phyloP scores from a whole-genome alignment of 2,329 filamentous ascomycete species.

The Pseudocercospora crystallina region DNA sequence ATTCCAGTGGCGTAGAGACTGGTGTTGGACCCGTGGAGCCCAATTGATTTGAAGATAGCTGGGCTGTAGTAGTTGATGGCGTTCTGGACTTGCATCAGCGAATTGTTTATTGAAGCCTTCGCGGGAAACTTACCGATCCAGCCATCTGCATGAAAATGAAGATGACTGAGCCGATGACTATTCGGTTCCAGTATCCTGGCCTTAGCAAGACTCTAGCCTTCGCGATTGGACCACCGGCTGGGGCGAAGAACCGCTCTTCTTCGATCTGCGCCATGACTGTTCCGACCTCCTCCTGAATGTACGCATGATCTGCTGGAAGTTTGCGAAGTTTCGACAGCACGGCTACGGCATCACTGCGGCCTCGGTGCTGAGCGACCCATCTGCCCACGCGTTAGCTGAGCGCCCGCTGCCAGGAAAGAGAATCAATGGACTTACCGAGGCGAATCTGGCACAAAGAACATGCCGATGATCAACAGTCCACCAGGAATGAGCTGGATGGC shows the following conservation, averaged over 20 bases:
- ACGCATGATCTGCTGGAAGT: conserved; percentile 13
- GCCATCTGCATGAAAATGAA: conserved; percentile 23
- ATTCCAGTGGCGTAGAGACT: conserved; percentile 71
- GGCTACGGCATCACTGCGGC: conserved; percentile 3
- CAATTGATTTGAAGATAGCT: conserved; percentile 65
- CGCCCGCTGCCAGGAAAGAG: background rate
- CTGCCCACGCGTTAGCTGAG: conserved; percentile 2
- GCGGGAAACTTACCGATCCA: no score
- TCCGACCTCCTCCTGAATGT: conserved; percentile 31
- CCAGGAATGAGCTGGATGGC: conserved; percentile 33
- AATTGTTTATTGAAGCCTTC: background rate
- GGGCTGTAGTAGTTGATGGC: conserved; percentile 64
- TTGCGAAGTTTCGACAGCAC: conserved; percentile 13
- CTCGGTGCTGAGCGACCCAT: conserved; percentile 27
- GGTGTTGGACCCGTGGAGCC: conserved; percentile 56
- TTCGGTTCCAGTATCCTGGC: conserved; percentile 9
- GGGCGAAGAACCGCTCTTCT: background rate
- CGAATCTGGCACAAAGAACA: conserved; percentile 32
- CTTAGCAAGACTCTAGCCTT: conserved; percentile 4
- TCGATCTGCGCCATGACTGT: conserved; percentile 27
- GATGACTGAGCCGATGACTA: conserved; percentile 8
- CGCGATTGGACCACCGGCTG: background rate
- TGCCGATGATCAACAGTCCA: conserved; percentile 28
- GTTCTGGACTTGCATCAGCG: conserved; percentile 49
- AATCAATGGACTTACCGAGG: conserved; percentile 17